A percentile compares a stretch with the other conserved stretches of the same genome.
Evolutionary conservation across 106 monocot genomes (phyloP).

Genomic region (Dendrobium officinale): DNA sequence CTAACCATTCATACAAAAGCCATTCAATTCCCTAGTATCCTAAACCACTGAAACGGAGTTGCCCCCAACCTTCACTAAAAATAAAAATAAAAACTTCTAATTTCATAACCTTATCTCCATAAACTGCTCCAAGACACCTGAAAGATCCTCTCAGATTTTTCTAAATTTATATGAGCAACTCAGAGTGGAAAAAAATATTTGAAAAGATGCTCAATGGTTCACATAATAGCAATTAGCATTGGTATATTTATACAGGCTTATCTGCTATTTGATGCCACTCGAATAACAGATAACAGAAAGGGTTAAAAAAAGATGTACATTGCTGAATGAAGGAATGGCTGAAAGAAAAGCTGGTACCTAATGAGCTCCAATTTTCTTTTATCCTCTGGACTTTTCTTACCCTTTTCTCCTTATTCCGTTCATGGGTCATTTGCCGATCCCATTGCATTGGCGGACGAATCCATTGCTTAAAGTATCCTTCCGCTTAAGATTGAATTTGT

Average conservation of each 20-base stretch:
- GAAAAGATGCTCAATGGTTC: neutral
- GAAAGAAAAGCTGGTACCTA: neutral
- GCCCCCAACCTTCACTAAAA: too few species aligned
- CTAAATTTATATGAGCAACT: too few species aligned
- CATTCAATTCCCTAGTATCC: too few species aligned
- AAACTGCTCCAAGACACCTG: neutral
- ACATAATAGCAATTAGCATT: neutral
- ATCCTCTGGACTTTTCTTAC: neutral
- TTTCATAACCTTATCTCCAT: too few species aligned
- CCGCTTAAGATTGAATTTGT: constrained; percentile 11
- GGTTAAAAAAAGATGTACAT: constrained; percentile 2
- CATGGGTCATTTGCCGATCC: constrained; percentile 16
- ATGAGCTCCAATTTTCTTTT: neutral
- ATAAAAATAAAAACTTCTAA: too few species aligned
- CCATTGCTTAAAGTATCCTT: constrained; percentile 27
- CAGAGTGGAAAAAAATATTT: neutral
- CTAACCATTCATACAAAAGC: too few species aligned
- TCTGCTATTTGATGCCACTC: constrained; percentile 4
- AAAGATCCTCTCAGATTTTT: neutral
- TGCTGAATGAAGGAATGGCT: neutral
- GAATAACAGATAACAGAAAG: neutral
- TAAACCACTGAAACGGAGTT: too few species aligned
- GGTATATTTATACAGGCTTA: constrained; percentile 1
- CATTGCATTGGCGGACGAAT: constrained; percentile 21
- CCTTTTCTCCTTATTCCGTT: neutral